phyloP scores from a whole-genome alignment of 2,329 filamentous ascomycete genomes.

The Herpotrichia juniperi region DNA sequence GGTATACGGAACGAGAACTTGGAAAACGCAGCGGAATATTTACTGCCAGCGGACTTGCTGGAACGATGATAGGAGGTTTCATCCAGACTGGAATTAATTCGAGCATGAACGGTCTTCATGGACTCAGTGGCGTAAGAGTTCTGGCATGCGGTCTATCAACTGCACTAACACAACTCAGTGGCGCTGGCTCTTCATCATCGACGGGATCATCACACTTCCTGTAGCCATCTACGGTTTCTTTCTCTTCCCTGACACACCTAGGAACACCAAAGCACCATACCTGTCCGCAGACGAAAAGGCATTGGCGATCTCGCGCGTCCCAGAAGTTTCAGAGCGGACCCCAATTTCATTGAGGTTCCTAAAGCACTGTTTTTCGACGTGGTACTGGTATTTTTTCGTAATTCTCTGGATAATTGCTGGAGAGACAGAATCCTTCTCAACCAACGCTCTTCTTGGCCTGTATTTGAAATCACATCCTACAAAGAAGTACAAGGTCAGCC shows the following conservation, averaged over 20 bases:
- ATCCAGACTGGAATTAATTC: constrained; percentile 61
- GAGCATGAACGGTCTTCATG: constrained; percentile 53
- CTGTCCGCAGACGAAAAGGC: constrained; percentile 48
- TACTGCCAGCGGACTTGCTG: constrained; percentile 64
- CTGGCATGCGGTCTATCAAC: neutral
- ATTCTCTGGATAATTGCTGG: constrained; percentile 73
- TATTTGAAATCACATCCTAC: constrained; percentile 57
- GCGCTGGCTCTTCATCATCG: constrained; percentile 56
- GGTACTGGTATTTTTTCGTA: constrained; percentile 71
- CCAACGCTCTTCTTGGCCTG: constrained; percentile 63
- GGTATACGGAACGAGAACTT: constrained; percentile 67
- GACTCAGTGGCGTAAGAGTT: constrained; percentile 42
- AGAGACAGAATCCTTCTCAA: constrained; percentile 73
- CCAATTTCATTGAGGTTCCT: constrained; percentile 58
- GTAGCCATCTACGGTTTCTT: constrained; percentile 58
- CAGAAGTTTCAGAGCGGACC: constrained; percentile 49
- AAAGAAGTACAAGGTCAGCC: constrained; percentile 53
- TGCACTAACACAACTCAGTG: constrained; percentile 41
- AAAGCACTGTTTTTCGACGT: constrained; percentile 63
- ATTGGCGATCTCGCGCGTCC: constrained; percentile 53
- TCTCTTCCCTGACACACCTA: constrained; percentile 53
- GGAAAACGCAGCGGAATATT: constrained; percentile 68
- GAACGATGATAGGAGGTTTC: constrained; percentile 67
- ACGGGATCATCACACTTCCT: constrained; percentile 63
- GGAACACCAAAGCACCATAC: constrained; percentile 51